Percentiles rank a stretch among this genome's conserved stretches.
These are phyloP conservation scores for Cryphonectria naterciae DNA, from an alignment of 2,329 filamentous ascomycete genomes.

Conservation along the genomic window DNA sequence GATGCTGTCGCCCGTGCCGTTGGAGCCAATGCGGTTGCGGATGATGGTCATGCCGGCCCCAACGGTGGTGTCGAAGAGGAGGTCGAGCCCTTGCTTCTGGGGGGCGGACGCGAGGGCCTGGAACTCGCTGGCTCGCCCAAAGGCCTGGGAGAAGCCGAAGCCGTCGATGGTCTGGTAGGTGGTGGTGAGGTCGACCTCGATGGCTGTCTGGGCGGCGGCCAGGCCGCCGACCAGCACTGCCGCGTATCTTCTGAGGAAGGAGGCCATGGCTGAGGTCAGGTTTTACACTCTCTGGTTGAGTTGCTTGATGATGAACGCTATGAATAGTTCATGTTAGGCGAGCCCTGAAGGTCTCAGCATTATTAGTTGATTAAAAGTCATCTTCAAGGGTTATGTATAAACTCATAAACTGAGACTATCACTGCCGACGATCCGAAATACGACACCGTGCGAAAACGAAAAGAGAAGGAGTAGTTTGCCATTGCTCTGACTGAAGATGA, in stretches of 20 bases:
- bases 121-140: constrained; percentile 47
- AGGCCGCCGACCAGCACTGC: constrained; percentile 7
- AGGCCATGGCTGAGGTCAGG: not conserved
- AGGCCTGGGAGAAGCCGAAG: constrained; percentile 54
- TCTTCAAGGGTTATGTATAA: not conserved
- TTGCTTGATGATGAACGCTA: not conserved
- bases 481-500: not conserved
- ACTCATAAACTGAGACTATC: not conserved
- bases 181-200: constrained; percentile 37
- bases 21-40: constrained; percentile 52
- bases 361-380: not conserved
- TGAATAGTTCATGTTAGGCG: not conserved
- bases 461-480: not conserved
- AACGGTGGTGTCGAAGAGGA: constrained; percentile 48
- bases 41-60: constrained; percentile 56
- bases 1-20: constrained; percentile 33
- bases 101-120: constrained; percentile 37
- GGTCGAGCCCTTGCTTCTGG: constrained; percentile 46
- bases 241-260: not conserved
- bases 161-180: constrained; percentile 48
- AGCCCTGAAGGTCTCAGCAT: not conserved
- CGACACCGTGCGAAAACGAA: too few species aligned
- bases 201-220: constrained; percentile 31
- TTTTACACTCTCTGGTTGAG: not conserved
- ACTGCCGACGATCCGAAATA: not conserved